Evolutionary conservation across 371 early-diverging fungal species (phyloP).

Genomic region (Cokeromyces recurvatus): DNA sequence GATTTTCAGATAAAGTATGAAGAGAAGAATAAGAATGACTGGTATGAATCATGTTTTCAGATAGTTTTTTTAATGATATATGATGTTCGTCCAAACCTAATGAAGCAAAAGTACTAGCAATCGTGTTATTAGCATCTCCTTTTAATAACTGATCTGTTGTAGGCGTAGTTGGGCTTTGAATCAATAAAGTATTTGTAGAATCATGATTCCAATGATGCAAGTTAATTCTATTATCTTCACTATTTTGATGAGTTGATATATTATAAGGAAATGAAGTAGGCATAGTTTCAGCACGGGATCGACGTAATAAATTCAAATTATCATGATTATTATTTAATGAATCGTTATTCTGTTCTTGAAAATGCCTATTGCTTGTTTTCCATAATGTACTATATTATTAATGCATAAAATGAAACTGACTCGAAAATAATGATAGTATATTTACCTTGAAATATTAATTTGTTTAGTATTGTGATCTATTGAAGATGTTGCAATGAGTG

Average conservation of each 20-base stretch:
- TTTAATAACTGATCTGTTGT: slow-evolving; percentile 32
- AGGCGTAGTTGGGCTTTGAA: slow-evolving; percentile 26
- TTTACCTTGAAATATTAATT: slow-evolving; percentile 2
- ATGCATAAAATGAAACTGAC: not conserved
- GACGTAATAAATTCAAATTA: slow-evolving; percentile 10
- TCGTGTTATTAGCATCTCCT: slow-evolving; percentile 32
- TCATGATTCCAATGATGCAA: not conserved
- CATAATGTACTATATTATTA: not conserved
- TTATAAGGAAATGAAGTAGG: slow-evolving; percentile 54
- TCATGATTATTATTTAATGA: not conserved
- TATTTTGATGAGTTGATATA: slow-evolving; percentile 7
- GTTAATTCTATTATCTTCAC: not conserved
- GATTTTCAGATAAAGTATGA: slow-evolving; percentile 9
- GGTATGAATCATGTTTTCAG: slow-evolving; percentile 9
- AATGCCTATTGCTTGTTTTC: not conserved
- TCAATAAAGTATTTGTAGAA: not conserved
- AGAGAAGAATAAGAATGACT: slow-evolving; percentile 30
- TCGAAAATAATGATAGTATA: not conserved
- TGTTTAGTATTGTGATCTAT: not conserved
- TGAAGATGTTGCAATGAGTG: not conserved
- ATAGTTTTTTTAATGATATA: too few species aligned
- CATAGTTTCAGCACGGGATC: slow-evolving; percentile 73
- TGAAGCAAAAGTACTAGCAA: slow-evolving; percentile 64
- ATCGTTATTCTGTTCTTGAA: not conserved
- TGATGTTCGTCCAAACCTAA: slow-evolving; percentile 62